phyloP scores from a whole-genome alignment of 1,139 yeast genomes.

The Pichia sp. region DNA sequence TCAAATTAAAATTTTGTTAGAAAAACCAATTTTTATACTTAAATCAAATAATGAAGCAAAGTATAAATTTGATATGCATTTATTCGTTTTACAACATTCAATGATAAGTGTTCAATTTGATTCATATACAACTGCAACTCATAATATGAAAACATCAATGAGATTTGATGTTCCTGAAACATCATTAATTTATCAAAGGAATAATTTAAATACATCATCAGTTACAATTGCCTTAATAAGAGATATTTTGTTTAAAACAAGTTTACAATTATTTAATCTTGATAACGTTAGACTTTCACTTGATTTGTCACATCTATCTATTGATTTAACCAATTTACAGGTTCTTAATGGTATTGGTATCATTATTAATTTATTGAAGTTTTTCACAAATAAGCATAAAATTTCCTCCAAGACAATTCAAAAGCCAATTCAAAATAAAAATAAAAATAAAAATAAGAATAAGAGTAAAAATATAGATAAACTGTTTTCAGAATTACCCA shows the following conservation, averaged over 20 bases:
- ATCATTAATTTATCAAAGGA: constrained; percentile 17
- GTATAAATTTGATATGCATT: constrained; percentile 14
- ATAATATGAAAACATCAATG: constrained; percentile 10
- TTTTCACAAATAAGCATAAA: background rate
- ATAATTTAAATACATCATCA: constrained; percentile 8
- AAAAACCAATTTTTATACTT: constrained; percentile 24
- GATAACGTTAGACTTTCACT: constrained; percentile 3
- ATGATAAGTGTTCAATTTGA: constrained; percentile 19
- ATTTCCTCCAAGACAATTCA: background rate
- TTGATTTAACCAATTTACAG: constrained; percentile 14
- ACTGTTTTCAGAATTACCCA: constrained; percentile 40
- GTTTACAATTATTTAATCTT: constrained; percentile 6
- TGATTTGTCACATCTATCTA: constrained; percentile 8
- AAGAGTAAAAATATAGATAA: constrained; percentile 7
- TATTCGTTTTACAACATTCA: constrained; percentile 21
- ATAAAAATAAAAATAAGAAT: too few relatives aligned
- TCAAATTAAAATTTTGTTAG: constrained; percentile 22
- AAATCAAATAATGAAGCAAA: constrained; percentile 15
- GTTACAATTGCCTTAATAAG: constrained; percentile 9
- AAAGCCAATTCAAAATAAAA: background rate
- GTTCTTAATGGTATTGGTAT: constrained; percentile 18
- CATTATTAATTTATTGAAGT: constrained; percentile 3
- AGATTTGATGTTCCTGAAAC: constrained; percentile 21
- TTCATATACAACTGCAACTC: constrained; percentile 3
- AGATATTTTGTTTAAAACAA: constrained; percentile 11